Base-by-base conservation (phyloP, 169 alveolate genomes). In the Plasmodium gonderi region DNA sequence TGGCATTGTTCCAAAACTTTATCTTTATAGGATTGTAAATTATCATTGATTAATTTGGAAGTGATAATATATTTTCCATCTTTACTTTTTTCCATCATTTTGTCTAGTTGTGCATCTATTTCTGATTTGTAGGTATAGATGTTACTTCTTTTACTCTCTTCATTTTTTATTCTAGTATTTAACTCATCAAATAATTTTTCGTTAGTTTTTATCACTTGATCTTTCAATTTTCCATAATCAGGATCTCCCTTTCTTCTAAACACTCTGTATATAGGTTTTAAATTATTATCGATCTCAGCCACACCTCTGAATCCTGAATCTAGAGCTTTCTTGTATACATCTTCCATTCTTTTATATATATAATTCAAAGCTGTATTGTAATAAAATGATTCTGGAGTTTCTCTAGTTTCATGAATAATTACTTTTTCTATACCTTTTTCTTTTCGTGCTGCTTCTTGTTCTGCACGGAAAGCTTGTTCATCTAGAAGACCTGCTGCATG, bases 81-180 rank as follows among this genome's bases (percentile, higher is more conserved):
- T 45, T 69, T 44, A 31, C 29, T 72, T 69, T 83, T 69, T 33
- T 49, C 23, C 47, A 60, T 60, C 14, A 83, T 47, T 69, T 69
- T 38, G 17, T 33, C 51, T 3, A 83, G 31, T n/a, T 29, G 40
- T 2, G 81, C 5, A 17, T 47, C 77, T n/a, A 83, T 9, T 5
- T 83, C 77, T 1, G 20, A 29, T 60, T 83, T 83, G 38, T 83
- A 83, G 14, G 23, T 60, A 14, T 29, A 36, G 7, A 60, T 36
- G 33, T 69, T 83, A 72, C 64, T 72, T 72, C 64, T 69, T 65
- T 65, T 51, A 65, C 33, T 38, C 49, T 80, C 91, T 72, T 83
- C 31, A 20, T 72, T 36, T 42, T 49, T 72, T 4, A 83, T 60
- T 45, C 40, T 47, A 12, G 36, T 33, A 8, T 60, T 69, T n/a